Evolutionary conservation across 495 filamentous ascomycete genomes (phyloP).

Genomic region (Eremomyces bilateralis): DNA sequence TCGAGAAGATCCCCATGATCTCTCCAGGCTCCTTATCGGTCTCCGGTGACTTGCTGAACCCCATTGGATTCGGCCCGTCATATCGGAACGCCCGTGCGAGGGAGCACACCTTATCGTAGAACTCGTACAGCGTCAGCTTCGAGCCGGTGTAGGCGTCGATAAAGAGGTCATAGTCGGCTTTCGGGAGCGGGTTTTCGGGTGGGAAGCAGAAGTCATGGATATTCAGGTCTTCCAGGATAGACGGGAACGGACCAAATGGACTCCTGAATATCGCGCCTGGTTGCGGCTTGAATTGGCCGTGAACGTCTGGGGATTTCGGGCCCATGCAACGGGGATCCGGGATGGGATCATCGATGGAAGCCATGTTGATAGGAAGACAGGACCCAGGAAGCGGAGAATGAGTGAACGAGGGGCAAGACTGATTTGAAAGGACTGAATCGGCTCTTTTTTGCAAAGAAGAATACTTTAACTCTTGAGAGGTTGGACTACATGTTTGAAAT

Average conservation of each 20-base stretch:
- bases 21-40: slow-evolving; percentile 6
- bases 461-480: no score
- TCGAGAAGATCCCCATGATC: slow-evolving; percentile 6
- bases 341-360: no score
- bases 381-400: no score
- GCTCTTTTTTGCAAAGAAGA: no score
- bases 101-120: slow-evolving; percentile 4
- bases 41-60: slow-evolving; percentile 2
- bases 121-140: slow-evolving; percentile 4
- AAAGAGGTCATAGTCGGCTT: slow-evolving; percentile 6
- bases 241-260: slow-evolving; percentile 7
- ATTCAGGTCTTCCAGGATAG: slow-evolving; percentile 4
- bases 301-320: slow-evolving; percentile 4
- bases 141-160: slow-evolving; percentile 5
- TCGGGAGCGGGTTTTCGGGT: slow-evolving; percentile 4
- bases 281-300: slow-evolving; percentile 3
- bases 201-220: slow-evolving; percentile 8
- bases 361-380: no score
- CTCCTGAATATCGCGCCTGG: slow-evolving; percentile 3
- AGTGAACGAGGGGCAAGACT: no score
- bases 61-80: slow-evolving; percentile 6
- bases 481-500: no score
- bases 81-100: slow-evolving; percentile 3
- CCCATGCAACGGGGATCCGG: slow-evolving; percentile 5
- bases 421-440: no score